Base-by-base conservation (phyloP, 192 early-diverging fungal species). In the Pilobolus umbonatus region DNA sequence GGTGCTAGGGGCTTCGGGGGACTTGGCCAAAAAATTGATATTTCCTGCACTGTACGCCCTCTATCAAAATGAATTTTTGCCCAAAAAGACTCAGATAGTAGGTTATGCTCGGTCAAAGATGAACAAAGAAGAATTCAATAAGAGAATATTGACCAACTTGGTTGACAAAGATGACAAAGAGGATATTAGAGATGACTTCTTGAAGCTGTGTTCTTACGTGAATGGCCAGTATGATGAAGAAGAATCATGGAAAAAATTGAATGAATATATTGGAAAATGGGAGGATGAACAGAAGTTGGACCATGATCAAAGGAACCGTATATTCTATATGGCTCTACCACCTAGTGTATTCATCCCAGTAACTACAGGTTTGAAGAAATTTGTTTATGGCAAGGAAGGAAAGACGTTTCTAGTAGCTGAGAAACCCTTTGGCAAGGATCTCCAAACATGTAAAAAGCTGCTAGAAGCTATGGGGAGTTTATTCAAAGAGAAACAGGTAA, bases 1-100 rank as follows among this genome's bases (percentile, higher is more conserved):
- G 24, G 39, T 91, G 22, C 79, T 91, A 45, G 89, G 89, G 34
- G 89, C 89, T 31, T 88, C 85, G 3, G 94, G 94, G 54, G 94
- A 97, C 70, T 78, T 97, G 62, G 94, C 94, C 51, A 94, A 92
- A 77, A 97, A 97, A 57, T 95, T 94, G 82, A 97, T 92, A 15
- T 97, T 86, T 71, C 95, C 95, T 15, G 93, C 93, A 5, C 80
- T 97, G 26, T 97, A 92, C 64, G 88, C 88, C 34, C 81, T 95
- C 26, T 94, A 85, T 82, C 79, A 82, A 45, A 84, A 90, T 65
- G 70, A 72, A 1, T 86, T 89, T 60, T 80, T 98, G 14, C 88
- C 91, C 12, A 62, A 75, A 17, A 81, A 82, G 39, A 74, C 77
- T 43, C 70, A 81, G 1, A 93, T 98, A 60, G 71, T 98, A 17